Evolutionary conservation across 2,329 filamentous ascomycete genomes (phyloP).

Genomic region (Cordyceps javanica): DNA sequence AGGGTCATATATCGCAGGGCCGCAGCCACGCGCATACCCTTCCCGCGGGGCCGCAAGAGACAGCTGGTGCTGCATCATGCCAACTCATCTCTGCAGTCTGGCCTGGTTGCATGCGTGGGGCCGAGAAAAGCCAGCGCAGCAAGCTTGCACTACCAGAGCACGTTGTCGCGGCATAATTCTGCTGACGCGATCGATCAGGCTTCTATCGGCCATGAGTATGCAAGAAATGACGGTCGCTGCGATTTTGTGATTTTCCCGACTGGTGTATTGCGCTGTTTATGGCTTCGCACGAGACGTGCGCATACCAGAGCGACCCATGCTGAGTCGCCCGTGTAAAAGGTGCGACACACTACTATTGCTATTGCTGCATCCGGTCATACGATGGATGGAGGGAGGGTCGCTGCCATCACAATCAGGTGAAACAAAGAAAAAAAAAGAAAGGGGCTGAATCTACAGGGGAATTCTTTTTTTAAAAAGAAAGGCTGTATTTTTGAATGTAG

Average conservation of each 20-base stretch:
- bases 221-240: neutral
- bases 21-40: slow-evolving; percentile 6
- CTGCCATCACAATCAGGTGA: neutral
- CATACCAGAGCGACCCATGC: neutral
- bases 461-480: neutral
- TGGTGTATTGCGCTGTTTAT: neutral
- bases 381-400: neutral
- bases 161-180: neutral
- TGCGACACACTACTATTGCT: too few relatives aligned
- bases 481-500: too few relatives aligned
- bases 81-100: slow-evolving; percentile 15
- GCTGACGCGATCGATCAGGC: too few relatives aligned
- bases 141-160: slow-evolving; percentile 9
- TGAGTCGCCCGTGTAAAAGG: neutral
- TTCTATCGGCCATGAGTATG: neutral
- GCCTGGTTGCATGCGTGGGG: slow-evolving; percentile 11
- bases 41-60: slow-evolving; percentile 4
- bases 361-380: neutral
- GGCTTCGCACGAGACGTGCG: neutral
- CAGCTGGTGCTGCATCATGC: slow-evolving; percentile 14
- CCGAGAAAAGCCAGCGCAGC: slow-evolving; percentile 3
- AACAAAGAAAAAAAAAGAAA: neutral
- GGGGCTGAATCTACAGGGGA: neutral
- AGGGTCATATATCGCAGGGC: neutral
- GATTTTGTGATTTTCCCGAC: neutral